Evolutionary conservation across 2,329 filamentous ascomycete genomes (phyloP).

Genomic region (Aspergillus neotritici): DNA sequence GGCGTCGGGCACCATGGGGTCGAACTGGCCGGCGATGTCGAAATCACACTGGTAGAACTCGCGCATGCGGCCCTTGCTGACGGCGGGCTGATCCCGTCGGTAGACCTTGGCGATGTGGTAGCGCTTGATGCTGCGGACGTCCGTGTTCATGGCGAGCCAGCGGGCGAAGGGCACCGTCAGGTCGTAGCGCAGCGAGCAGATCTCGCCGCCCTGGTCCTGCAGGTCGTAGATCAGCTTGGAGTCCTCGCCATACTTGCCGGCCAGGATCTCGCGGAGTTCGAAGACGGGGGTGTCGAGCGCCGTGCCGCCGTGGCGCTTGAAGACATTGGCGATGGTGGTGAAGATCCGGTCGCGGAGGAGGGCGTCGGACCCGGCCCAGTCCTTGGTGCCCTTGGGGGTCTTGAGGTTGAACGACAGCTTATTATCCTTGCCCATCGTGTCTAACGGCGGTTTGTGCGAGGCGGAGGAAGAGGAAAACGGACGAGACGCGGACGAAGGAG

Average conservation of each 20-base stretch:
- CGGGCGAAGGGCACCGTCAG: conserved; percentile 85
- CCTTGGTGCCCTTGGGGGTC: conserved; percentile 85
- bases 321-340: conserved; percentile 66
- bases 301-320: conserved; percentile 76
- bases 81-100: conserved; percentile 72
- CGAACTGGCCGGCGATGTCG: conserved; percentile 81
- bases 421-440: conserved; percentile 27
- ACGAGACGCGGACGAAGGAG: conserved; percentile 8
- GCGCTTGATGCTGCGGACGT: conserved; percentile 77
- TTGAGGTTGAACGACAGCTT: conserved; percentile 63
- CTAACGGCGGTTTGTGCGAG: background rate
- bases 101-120: conserved; percentile 96
- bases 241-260: conserved; percentile 89
- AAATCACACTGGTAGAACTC: conserved; percentile 99
- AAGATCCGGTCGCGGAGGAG: conserved; percentile 77
- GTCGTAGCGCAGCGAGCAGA: conserved; percentile 79
- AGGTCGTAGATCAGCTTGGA: conserved; percentile 88
- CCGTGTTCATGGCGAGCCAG: conserved; percentile 86
- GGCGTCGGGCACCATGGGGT: conserved; percentile 86
- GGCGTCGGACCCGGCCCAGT: conserved; percentile 75
- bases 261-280: conserved; percentile 77
- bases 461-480: conserved; percentile 3
- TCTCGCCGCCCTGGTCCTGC: conserved; percentile 79
- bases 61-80: conserved; percentile 87
- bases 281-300: conserved; percentile 79